Evolutionary conservation across 129 eudicot species (phyloP).

Genomic region (Glebionis coronaria): DNA sequence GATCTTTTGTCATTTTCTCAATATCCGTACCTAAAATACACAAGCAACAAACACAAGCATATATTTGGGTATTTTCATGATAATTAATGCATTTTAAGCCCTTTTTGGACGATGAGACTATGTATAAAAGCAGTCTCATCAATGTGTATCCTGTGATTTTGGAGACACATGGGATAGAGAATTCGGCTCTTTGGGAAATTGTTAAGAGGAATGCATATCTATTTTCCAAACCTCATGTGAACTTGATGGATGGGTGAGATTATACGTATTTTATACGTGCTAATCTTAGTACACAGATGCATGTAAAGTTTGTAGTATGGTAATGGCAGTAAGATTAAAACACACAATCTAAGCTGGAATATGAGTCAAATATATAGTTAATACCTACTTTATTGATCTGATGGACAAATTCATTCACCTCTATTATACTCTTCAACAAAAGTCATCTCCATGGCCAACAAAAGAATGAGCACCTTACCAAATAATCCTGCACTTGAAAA

Average conservation of each 20-base stretch:
- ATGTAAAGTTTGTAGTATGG: slow-evolving; percentile 4
- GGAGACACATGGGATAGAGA: slow-evolving; percentile 25
- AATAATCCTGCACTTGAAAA: too few relatives aligned
- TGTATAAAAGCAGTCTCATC: too few relatives aligned
- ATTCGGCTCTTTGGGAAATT: slow-evolving; percentile 24
- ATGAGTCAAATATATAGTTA: slow-evolving; percentile 5
- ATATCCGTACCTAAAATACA: too few relatives aligned
- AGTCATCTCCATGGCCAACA: too few relatives aligned
- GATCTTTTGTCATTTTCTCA: too few relatives aligned
- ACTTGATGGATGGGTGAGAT: slow-evolving; percentile 37
- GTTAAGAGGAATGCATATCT: slow-evolving; percentile 27
- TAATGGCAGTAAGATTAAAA: slow-evolving; percentile 6
- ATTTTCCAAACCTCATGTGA: slow-evolving; percentile 25
- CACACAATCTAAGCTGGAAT: background rate
- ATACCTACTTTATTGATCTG: slow-evolving; percentile 1
- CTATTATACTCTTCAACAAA: too few relatives aligned
- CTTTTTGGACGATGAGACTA: too few relatives aligned
- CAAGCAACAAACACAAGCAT: too few relatives aligned
- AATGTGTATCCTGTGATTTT: too few relatives aligned
- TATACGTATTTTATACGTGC: background rate
- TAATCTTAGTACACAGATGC: slow-evolving; percentile 7
- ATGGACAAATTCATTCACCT: slow-evolving; percentile 2
- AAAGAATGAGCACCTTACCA: too few relatives aligned
- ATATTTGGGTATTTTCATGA: too few relatives aligned
- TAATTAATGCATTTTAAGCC: too few relatives aligned